Percentiles rank a stretch among this genome's conserved stretches.
phyloP scores from a whole-genome alignment of 768 basidiomycete genomes.

The Lactarius pseudohatsudake region DNA sequence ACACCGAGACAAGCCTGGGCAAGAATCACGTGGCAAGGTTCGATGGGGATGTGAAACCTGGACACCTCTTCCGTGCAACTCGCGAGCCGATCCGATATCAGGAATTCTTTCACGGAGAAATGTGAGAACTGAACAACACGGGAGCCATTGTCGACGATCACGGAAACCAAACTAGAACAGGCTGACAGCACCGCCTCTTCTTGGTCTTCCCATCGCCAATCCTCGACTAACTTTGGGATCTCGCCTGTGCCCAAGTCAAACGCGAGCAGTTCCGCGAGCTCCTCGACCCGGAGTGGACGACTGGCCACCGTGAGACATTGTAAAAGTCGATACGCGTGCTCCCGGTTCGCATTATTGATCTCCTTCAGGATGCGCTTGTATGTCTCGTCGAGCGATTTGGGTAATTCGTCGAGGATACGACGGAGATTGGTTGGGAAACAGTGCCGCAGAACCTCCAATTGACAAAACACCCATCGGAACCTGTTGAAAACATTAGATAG shows the following conservation, averaged over 20 bases:
- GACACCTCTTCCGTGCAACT: not conserved
- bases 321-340: not conserved
- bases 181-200: not conserved
- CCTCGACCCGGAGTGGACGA: not conserved
- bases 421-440: not conserved
- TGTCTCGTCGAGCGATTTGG: not conserved
- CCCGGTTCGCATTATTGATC: conserved; percentile 1
- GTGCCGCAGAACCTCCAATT: conserved; percentile 3
- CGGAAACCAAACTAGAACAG: not conserved
- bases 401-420: not conserved
- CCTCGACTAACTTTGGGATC: not conserved
- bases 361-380: conserved; percentile 3
- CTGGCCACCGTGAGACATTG: not conserved
- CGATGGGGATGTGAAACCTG: not conserved
- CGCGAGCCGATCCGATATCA: not conserved
- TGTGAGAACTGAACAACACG: not conserved
- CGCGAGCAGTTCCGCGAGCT: not conserved
- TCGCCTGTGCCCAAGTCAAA: not conserved
- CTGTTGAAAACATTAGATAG: not conserved
- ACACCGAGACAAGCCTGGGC: not conserved
- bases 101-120: not conserved
- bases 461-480: conserved; percentile 14
- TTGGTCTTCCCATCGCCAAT: not conserved
- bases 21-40: not conserved
- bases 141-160: not conserved